phyloP scores from a whole-genome alignment of 2,329 filamentous ascomycete species.

The Aspergillus hortae region DNA sequence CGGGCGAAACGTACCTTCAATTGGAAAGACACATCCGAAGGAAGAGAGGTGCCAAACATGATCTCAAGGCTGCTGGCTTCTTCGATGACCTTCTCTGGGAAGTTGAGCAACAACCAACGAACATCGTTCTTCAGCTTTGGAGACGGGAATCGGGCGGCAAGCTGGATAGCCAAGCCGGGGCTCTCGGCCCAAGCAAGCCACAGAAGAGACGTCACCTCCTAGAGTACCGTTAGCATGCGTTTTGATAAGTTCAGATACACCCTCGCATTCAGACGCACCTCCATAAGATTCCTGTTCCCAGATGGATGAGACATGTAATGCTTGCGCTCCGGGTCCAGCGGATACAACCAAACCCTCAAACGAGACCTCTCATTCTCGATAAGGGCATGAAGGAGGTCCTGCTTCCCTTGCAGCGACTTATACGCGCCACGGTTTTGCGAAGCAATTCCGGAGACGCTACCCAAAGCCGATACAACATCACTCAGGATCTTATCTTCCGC shows the following conservation, averaged over 20 bases:
- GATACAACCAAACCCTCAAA: conserved; percentile 84
- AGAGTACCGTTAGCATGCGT: conserved; percentile 12
- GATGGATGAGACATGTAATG: conserved; percentile 47
- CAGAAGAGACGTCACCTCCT: conserved; percentile 63
- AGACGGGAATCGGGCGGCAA: conserved; percentile 75
- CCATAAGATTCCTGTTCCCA: conserved; percentile 38
- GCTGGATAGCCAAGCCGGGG: conserved; percentile 81
- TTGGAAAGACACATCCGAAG: conserved; percentile 75
- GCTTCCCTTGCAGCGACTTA: conserved; percentile 70
- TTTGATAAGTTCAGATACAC: neutral
- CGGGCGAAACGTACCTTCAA: conserved; percentile 60
- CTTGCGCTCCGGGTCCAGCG: conserved; percentile 63
- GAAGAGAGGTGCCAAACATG: conserved; percentile 72
- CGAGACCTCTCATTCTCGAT: conserved; percentile 81
- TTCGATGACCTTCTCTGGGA: conserved; percentile 75
- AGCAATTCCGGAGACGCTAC: conserved; percentile 60
- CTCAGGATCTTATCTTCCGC: conserved; percentile 80
- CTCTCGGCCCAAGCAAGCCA: conserved; percentile 83
- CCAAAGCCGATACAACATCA: conserved; percentile 68
- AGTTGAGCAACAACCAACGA: conserved; percentile 73
- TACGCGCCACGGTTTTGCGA: conserved; percentile 48
- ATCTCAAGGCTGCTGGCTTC: conserved; percentile 81
- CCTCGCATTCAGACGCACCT: conserved; percentile 26
- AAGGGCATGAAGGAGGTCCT: conserved; percentile 75
- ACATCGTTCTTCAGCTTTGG: conserved; percentile 70